Evolutionary conservation across 2,329 filamentous ascomycete genomes (phyloP), one percentile per base, ranked within the genome.

Genomic region (Helminthosporium solani): DNA sequence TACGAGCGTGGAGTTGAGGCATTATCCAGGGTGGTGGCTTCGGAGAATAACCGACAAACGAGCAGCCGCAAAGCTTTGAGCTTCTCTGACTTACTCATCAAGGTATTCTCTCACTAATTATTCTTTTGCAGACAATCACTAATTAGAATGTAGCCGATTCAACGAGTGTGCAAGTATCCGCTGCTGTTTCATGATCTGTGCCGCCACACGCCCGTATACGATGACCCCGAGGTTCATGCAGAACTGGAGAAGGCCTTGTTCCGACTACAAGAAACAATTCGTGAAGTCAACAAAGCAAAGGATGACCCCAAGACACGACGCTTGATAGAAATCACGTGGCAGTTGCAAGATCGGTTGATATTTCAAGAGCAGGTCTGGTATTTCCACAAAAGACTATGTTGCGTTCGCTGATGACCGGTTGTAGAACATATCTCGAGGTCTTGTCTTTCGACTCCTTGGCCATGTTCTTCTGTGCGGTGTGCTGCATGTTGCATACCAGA

Each of bases 121-220:
- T 16, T 31, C 16, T 41, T 15, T 40, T n/a, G 15, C 23, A 21
- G 28, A 25, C 5, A 18, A 40, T 19, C 12, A 40, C 38, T 42
- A n/a, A 50, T 23, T 41, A 12, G 6, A 16, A 11, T 23, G 14
- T 44, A 95, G 88, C 94, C 92, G 0, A 91, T 96, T 16, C 92
- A 99, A 70, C 82, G 92, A 44, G 81, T 96, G 18, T 95, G 90
- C 74, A 90, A 87, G 72, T 97, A 97, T 63, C 90, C 90, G 9
- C 75, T 99, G 3, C 75, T 97, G 2, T 91, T 97, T 61, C 79
- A 84, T 4, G 90, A 96, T 60, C 77, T 99, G 7, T 78, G 91
- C 49, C 91, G 87, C 60, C 80, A 86, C 55, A 96, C 91, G 0
- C 88, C 90, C 2, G 87, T 89, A 1, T 84, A 81, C 44, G 92